Evolutionary conservation across 176 grass and related monocot species (phyloP), one percentile per base, ranked within the genome.

Genomic region (Puccinellia tenuiflora): DNA sequence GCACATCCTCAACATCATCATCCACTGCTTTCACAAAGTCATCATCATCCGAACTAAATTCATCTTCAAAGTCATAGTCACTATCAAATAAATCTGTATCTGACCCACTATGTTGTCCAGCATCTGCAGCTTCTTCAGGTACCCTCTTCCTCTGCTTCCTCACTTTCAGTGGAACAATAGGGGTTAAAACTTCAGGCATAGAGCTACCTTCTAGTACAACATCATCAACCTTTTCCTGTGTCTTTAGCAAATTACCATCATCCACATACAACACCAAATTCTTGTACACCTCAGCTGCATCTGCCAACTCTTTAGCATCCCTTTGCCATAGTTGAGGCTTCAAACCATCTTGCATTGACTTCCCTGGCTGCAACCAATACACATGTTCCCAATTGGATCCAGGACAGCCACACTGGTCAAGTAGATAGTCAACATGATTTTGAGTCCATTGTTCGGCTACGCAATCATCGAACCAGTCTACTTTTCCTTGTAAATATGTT

Each of bases 321-420:
- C 2, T 46, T 3, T 3, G 0, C 0, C 2, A 15, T 14, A 46
- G 3, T 0, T 14, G 11, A 0, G 0, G 45, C 12, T 46, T 46
- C 45, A 15, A 14, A 46, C 13, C 45, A 46, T 46, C 11, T 48
- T 0, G 15, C 5, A 48, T 3, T 48, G 15, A 17, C 14, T 17
- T 48, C 15, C 14, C 46, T 16, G 46, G 46, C 4, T 5, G 46
- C 15, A 48, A 4, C 15, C 46, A 48, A 2, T 51, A 51, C 16
- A 51, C 48, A 2, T 51, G 1, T 7, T 52, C 9, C 40, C 40
- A 42, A 11, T 9, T 20, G 1, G 17, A 20, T 52, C 5, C 5
- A 52, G 17, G 5, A 21, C 6, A 52, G 0, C 50, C 6, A 6
- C 17, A 52, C 6, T 20, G 5, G 3, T 20, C 2, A 1, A 52